These are phyloP conservation scores for Fistulifera pelliculosa DNA, from an alignment of 108 stramenopile genomes.

Conservation along the genomic window DNA sequence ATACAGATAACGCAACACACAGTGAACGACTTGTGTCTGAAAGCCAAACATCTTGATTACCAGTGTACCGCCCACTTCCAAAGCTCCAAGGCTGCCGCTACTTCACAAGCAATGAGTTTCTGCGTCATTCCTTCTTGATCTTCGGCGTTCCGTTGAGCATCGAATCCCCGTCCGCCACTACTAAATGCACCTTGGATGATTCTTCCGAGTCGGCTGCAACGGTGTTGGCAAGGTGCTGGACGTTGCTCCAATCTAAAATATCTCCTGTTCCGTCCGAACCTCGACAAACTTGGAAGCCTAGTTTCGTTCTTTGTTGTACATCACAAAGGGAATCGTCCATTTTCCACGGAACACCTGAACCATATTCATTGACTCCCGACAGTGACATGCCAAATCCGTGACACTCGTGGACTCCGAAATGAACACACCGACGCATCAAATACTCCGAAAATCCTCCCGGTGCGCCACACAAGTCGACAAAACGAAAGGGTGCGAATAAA, in stretches of 20 bases:
- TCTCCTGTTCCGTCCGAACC: constrained; percentile 77
- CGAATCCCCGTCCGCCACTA: constrained; percentile 87
- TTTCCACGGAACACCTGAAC: constrained; percentile 61
- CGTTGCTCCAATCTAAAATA: constrained; percentile 79
- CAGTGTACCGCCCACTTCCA: constrained; percentile 48
- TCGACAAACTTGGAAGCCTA: constrained; percentile 21
- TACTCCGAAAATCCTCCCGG: constrained; percentile 89
- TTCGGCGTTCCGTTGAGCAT: constrained; percentile 76
- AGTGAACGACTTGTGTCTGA: constrained; percentile 38
- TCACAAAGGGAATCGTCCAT: constrained; percentile 22
- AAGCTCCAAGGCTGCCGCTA: constrained; percentile 59
- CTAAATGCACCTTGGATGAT: constrained; percentile 37
- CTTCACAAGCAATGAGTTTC: constrained; percentile 65
- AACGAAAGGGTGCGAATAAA: constrained; percentile 29
- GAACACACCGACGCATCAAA: constrained; percentile 44
- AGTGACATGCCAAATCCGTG: constrained; percentile 83
- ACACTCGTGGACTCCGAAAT: constrained; percentile 7
- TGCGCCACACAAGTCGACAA: constrained; percentile 83
- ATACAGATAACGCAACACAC: constrained; percentile 18
- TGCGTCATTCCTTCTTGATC: constrained; percentile 66
- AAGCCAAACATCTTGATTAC: constrained; percentile 78
- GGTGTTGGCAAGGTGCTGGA: constrained; percentile 28
- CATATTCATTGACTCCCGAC: constrained; percentile 58
- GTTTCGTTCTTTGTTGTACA: background rate
- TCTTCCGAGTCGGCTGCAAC: constrained; percentile 19